Evolutionary conservation across 805 yeast genomes (phyloP), one percentile per base, ranked within the genome.

Genomic region (Hanseniaspora valbyensis): DNA sequence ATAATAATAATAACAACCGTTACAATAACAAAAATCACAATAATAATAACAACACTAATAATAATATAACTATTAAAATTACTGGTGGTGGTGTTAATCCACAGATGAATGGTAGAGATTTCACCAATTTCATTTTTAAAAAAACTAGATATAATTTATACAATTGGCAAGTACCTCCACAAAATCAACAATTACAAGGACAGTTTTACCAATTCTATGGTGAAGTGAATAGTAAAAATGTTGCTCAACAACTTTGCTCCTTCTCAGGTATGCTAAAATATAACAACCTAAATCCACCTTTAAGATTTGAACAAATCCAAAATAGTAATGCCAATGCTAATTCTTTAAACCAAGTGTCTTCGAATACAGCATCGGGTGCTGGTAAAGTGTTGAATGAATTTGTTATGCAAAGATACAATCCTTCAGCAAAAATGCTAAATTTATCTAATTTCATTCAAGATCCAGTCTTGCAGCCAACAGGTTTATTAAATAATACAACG

Each of bases 321-420:
- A 19, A 22, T 8, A 29, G 21, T 9, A 37, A 29, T 29, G 39
- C 25, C 5, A 18, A 39, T 5, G 22, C 10, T 14, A 29, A 37
- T 24, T 7, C 34, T n/a, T 26, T 48, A 21, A 40, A 40, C 21
- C 34, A 40, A 32, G 29, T 48, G 16, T 40, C 51, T 4, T 29
- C 51, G 5, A 48, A 48, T n/a, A 48, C 51, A 14, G 2, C 51
- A 2, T 18, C 41, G 4, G 51, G 51, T 12, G 33, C 51, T 33
- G 51, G 51, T 13, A 48, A 48, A n/a, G 44, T 48, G 10, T 33
- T 48, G 24, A 48, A 48, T 40, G 52, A 49, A 22, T 82, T 89
- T 55, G 65, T 92, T 44, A 67, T 68, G 51, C 66, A 77, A 50
- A 70, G 97, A 49, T 90, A 84, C 65, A 77, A 83, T 57, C 71